Percentiles rank a stretch among this genome's conserved stretches.
phyloP scores from a whole-genome alignment of 192 early-diverging fungal species.

The Chytriomyces sp. region DNA sequence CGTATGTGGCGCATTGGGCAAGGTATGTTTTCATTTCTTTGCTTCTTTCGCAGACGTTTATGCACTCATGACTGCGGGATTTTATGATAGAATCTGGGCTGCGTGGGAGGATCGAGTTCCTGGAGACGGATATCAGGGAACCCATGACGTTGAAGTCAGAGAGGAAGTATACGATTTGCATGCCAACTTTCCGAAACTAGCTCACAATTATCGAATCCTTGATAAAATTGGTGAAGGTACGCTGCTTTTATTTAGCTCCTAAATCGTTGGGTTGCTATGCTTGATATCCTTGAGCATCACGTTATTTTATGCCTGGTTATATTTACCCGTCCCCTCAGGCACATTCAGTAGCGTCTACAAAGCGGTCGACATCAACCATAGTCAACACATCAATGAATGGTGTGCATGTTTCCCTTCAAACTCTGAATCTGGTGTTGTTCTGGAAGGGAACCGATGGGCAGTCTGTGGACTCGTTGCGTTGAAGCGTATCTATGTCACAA shows the following conservation, averaged over 20 bases:
- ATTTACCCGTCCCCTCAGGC: conserved; percentile 48
- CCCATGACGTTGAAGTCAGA: conserved; percentile 9
- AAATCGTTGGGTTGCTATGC: too few relatives aligned
- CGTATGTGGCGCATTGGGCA: background rate
- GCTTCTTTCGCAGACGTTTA: background rate
- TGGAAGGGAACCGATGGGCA: conserved; percentile 47
- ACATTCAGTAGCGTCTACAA: conserved; percentile 94
- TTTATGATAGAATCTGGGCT: conserved; percentile 11
- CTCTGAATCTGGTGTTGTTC: background rate
- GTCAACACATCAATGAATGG: conserved; percentile 76
- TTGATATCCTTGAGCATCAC: too few relatives aligned
- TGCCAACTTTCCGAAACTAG: conserved; percentile 57
- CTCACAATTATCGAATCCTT: conserved; percentile 67
- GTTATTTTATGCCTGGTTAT: too few relatives aligned
- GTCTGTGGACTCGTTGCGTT: conserved; percentile 65
- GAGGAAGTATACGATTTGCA: conserved; percentile 73
- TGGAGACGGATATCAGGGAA: background rate
- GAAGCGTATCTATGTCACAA: conserved; percentile 86
- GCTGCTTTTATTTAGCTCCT: background rate
- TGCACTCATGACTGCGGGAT: background rate
- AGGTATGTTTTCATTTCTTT: background rate
- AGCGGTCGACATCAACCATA: conserved; percentile 77
- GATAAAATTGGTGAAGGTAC: conserved; percentile 80
- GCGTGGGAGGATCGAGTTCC: conserved; percentile 1
- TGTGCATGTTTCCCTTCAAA: conserved; percentile 5